Evolutionary conservation across 2,329 filamentous ascomycete genomes (phyloP), one percentile per base, ranked within the genome.

Genomic region (Trichophyton benhamiae): DNA sequence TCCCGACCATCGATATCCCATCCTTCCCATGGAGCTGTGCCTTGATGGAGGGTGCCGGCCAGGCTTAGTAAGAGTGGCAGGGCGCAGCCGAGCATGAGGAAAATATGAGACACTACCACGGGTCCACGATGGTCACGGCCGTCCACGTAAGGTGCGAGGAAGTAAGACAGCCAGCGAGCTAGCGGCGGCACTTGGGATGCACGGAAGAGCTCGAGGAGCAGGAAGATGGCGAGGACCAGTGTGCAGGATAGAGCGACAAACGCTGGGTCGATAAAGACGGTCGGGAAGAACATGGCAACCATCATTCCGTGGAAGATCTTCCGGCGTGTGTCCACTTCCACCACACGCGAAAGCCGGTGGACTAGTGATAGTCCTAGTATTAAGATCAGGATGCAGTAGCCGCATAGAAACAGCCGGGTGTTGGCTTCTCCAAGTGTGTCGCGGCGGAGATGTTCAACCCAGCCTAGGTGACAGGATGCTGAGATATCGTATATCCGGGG

Each of bases 281-380:
- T 85, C 0, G 94, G 91, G 1, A 97, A 80, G 61, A 99, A 86
- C 89, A 99, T 96, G 61, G 85, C 85, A 6, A 97, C 92, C 88
- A 97, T 97, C 82, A 92, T 96, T 67, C 95, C 95, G 73, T 99
- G 94, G 72, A 99, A 99, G 25, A 97, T 89, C 74, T 99, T 99
- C 58, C 94, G 85, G 58, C 94, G 84, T 0, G 94, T 99, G 75
- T 99, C 94, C 55, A 99, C 92, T 74, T 96, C 91, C 66, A 88
- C 91, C 58, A 89, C 78, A 2, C 84, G 79, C 46, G 87, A 88
- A 42, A 95, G 81, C 48, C 81, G 83, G 59, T 94, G 83, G 6
- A 96, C 89, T 3, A 88, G 79, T 8, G 84, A 76, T 41, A 97
- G 80, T 0, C 92, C 94, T 1, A 84, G 71, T 15, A 82, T 71